These are phyloP conservation scores for Penicillium hordei DNA, from an alignment of 2,329 filamentous ascomycete genomes.

Conservation along the genomic window DNA sequence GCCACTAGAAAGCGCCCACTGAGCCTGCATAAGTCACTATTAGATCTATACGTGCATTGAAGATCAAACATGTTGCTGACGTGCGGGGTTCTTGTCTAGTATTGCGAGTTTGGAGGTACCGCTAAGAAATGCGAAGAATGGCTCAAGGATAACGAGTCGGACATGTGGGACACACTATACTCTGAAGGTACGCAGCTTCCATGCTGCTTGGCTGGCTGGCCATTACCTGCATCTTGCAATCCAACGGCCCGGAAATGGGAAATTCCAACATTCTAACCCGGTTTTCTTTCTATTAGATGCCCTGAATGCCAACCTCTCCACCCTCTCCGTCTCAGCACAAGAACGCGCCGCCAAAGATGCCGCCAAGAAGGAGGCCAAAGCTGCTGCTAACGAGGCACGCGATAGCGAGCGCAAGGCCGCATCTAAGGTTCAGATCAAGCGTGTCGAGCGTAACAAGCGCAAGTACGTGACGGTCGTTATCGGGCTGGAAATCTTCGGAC, in stretches of 20 bases:
- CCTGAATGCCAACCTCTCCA: slow-evolving; percentile 77
- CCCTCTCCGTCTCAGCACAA: slow-evolving; percentile 85
- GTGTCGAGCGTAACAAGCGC: slow-evolving; percentile 96
- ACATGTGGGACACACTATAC: slow-evolving; percentile 77
- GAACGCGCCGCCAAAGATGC: slow-evolving; percentile 95
- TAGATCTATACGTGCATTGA: not conserved
- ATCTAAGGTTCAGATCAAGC: slow-evolving; percentile 85
- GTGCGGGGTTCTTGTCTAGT: slow-evolving; percentile 69
- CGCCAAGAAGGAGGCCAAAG: slow-evolving; percentile 94
- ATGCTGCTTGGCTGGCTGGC: not conserved
- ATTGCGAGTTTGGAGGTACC: slow-evolving; percentile 97
- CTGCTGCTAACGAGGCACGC: slow-evolving; percentile 80
- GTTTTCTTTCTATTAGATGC: slow-evolving; percentile 57
- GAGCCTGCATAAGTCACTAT: not conserved
- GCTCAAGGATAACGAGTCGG: slow-evolving; percentile 73
- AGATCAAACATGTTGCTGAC: not conserved
- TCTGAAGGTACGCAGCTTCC: slow-evolving; percentile 64
- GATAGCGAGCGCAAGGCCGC: slow-evolving; percentile 79
- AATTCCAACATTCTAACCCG: not conserved
- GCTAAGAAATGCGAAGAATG: slow-evolving; percentile 97
- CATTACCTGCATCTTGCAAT: not conserved
- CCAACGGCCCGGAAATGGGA: not conserved
- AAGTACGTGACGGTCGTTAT: slow-evolving; percentile 94
- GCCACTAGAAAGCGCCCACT: slow-evolving; percentile 3
- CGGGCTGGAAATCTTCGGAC: slow-evolving; percentile 83